Conservation (phyloP, 805 yeast genomes). For the Metahyphopichia silvanorum region DNA sequence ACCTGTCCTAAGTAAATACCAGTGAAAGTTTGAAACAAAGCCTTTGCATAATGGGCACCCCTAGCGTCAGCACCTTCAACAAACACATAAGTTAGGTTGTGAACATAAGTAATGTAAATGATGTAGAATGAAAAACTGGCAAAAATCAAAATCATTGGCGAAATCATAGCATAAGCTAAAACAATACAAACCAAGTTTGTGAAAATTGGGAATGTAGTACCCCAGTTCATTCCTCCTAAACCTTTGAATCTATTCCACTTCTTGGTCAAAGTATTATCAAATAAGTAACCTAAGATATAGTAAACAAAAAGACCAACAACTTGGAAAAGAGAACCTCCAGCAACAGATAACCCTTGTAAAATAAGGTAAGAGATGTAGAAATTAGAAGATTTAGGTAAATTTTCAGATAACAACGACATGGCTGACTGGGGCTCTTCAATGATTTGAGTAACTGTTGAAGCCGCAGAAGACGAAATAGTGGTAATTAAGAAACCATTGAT, state of each 20-base stretch:
- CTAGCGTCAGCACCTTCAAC: conserved; percentile 68
- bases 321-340: conserved; percentile 67
- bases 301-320: conserved; percentile 55
- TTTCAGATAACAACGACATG: conserved; percentile 57
- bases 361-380: conserved; percentile 67
- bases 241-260: conserved; percentile 58
- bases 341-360: conserved; percentile 63
- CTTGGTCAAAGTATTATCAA: conserved; percentile 67
- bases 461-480: conserved; percentile 68
- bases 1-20: conserved; percentile 88
- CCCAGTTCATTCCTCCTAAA: conserved; percentile 60
- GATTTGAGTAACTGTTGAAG: conserved; percentile 63
- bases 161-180: conserved; percentile 65
- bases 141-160: conserved; percentile 81
- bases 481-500: conserved; percentile 70
- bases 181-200: conserved; percentile 68
- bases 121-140: conserved; percentile 67
- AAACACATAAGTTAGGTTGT: conserved; percentile 72
- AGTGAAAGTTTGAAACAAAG: conserved; percentile 80
- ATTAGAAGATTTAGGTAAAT: conserved; percentile 71
- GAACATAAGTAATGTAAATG: conserved; percentile 72
- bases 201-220: conserved; percentile 74
- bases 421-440: conserved; percentile 56
- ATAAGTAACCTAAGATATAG: conserved; percentile 52
- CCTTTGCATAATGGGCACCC: conserved; percentile 85